Base-by-base conservation (phyloP, 2,329 filamentous ascomycete genomes). In the Sordariomycetes sp. region DNA sequence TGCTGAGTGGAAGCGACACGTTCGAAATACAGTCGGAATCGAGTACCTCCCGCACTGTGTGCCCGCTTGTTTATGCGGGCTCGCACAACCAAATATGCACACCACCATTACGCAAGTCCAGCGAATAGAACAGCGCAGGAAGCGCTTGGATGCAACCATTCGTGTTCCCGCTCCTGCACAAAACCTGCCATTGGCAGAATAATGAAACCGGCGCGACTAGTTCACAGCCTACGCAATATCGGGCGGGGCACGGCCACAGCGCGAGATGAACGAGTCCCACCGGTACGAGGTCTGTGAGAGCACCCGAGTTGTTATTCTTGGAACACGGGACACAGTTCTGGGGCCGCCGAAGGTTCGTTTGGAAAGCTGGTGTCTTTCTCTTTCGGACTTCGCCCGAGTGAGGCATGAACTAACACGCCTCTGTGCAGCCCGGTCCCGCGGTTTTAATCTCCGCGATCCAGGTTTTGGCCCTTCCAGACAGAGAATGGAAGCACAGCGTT, bases 221-320 rank as follows among this genome's bases (percentile, higher is more conserved):
- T 56, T 36, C 45, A 56, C 32, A 52, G 52, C 52, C 52, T 52
- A 56, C 52, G 32, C 55, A 56, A 56, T 32, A 56, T 48, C 45
- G 52, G n/a, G 28, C 28, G 28, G 55, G 34, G 32, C 50, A 50
- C 22, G n/a, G n/a, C 20, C 36, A 52, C 25, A n/a, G 24, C 8
- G 34, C 22, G n/a, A 34, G 45, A 32, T 51, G 20, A 52, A 25
- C 8, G n/a, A 25, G 15, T 17, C 15, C 15, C 39, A 45, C 28
- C 22, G 12, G 52, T 36, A 28, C 22, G 36, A 28, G 13, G 17
- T 8, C 39, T 35, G 48, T 17, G 24, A 13, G 24, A 20, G 13
- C 24, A n/a, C 4, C 25, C 13, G 13, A 34, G 28, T 52, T 32
- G 28, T 32, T 56, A 56, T 56, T 56, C 45, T 56, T 56, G 52